phyloP scores from a whole-genome alignment of 352 stramenopile genomes.

The Pythium monospermum region DNA sequence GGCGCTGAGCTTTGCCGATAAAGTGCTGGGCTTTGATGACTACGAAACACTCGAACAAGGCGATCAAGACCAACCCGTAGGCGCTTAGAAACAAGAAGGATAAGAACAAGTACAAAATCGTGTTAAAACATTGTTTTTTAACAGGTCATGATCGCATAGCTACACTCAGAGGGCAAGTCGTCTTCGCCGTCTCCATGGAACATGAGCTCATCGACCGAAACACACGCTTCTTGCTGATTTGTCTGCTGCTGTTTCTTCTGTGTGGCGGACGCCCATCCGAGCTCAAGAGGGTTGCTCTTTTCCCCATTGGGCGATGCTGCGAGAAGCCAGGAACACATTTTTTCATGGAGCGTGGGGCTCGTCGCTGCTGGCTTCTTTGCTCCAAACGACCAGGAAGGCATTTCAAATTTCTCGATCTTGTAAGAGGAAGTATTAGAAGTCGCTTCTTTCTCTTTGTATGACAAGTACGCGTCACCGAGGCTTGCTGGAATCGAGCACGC shows the following conservation, averaged over 20 bases:
- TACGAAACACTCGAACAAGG: conserved; percentile 42
- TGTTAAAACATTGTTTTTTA: neutral
- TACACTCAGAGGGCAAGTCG: conserved; percentile 13
- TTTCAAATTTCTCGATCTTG: neutral
- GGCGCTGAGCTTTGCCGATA: conserved; percentile 67
- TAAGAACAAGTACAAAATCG: neutral
- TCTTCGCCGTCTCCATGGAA: conserved; percentile 14
- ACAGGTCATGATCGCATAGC: conserved; percentile 25
- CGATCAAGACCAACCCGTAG: neutral
- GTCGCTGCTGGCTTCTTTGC: conserved; percentile 11
- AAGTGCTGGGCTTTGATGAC: conserved; percentile 88
- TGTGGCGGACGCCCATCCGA: conserved; percentile 22
- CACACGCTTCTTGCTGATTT: neutral
- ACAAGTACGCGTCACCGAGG: conserved; percentile 4
- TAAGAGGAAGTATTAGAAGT: too few relatives aligned
- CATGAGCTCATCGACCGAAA: conserved; percentile 4
- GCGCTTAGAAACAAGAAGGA: neutral
- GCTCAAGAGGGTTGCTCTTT: conserved; percentile 22
- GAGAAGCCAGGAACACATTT: conserved; percentile 23
- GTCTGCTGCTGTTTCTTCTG: neutral
- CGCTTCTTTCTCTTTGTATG: conserved; percentile 5
- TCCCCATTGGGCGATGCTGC: conserved; percentile 16
- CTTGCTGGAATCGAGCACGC: neutral
- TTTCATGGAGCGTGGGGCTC: conserved; percentile 17
- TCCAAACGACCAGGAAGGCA: conserved; percentile 2